These are phyloP conservation scores for Aspergillus baeticus DNA, from an alignment of 495 filamentous ascomycete species.

Conservation along the genomic window DNA sequence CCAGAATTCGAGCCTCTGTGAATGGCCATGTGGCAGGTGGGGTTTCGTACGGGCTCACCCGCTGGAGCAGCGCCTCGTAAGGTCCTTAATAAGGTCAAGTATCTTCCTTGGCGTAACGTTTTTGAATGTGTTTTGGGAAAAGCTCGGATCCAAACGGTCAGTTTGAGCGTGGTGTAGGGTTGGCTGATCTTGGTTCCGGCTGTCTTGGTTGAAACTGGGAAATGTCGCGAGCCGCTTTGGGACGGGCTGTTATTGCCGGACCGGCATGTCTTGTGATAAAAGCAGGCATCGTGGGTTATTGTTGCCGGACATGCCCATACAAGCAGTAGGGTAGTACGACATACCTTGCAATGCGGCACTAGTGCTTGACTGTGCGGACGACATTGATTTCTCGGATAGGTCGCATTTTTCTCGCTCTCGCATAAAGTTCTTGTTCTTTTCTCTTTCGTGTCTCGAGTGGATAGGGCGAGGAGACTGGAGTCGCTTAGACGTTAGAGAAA, in stretches of 20 bases:
- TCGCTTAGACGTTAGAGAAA: neutral
- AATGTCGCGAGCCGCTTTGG: neutral
- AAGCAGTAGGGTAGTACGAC: neutral
- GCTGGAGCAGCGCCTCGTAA: slow-evolving; percentile 25
- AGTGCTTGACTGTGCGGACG: neutral
- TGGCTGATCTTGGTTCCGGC: neutral
- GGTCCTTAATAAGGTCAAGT: slow-evolving; percentile 17
- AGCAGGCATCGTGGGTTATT: neutral
- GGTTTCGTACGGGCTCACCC: slow-evolving; percentile 39
- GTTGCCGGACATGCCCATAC: neutral
- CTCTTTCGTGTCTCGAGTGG: no score
- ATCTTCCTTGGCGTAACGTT: slow-evolving; percentile 40
- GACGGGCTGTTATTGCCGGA: neutral
- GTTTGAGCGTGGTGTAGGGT: slow-evolving; percentile 11
- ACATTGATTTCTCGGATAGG: neutral
- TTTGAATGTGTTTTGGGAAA: slow-evolving; percentile 25
- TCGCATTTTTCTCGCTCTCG: neutral
- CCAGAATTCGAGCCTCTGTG: slow-evolving; percentile 10
- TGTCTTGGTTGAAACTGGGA: neutral
- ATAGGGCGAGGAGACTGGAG: no score
- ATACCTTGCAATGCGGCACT: neutral
- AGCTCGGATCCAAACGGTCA: slow-evolving; percentile 7
- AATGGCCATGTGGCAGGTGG: slow-evolving; percentile 32
- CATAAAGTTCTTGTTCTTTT: no score
- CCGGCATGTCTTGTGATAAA: neutral